Evolutionary conservation across 1,284 basidiomycete species (phyloP), one percentile per base, ranked within the genome.

Genomic region (Sparassis latifolia): DNA sequence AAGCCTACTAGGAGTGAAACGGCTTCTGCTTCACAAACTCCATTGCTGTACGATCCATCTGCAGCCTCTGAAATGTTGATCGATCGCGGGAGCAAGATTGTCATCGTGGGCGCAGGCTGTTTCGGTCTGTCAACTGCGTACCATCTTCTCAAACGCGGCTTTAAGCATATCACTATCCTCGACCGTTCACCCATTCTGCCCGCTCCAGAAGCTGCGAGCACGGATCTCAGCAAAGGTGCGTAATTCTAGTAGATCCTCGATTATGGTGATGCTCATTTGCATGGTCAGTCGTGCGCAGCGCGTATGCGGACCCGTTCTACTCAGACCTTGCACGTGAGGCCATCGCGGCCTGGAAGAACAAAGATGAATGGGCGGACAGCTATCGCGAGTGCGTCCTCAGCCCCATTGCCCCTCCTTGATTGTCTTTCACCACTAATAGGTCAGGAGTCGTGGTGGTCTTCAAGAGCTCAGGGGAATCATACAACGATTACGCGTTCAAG

Each of bases 81-180:
- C 7, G n/a, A 38, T n/a, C 35, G n/a, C 6, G 35, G n/a, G 6
- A 55, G 50, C 47, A 70, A 69, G 52, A 70, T 90, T 33, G 61
- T 92, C 43, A 84, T 95, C 55, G 72, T 92, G 44, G 92, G 92
- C 20, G 84, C 87, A 35, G 92, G 92, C 10, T 84, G 83, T 53
- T 92, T 93, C 62, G 92, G 92, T 2, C 71, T 90, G 12, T 89
- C 89, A 3, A 87, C 89, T 0, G 89, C 89, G 1, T 80, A 84
- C 53, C 80, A 89, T 59, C 77, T 92, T 10, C 70, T 89, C 33
- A 64, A 71, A 43, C 73, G 81, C 49, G 86, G 87, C 10, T 88
- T 83, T 64, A 75, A 65, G 20, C 58, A 79, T 54, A 74, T 93
- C 51, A 88, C 82, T 1, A 65, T 94, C 2, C 71, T 93, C 43